Evolutionary conservation across 805 yeast genomes (phyloP).

Genomic region (Saccharomyces paradoxus): DNA sequence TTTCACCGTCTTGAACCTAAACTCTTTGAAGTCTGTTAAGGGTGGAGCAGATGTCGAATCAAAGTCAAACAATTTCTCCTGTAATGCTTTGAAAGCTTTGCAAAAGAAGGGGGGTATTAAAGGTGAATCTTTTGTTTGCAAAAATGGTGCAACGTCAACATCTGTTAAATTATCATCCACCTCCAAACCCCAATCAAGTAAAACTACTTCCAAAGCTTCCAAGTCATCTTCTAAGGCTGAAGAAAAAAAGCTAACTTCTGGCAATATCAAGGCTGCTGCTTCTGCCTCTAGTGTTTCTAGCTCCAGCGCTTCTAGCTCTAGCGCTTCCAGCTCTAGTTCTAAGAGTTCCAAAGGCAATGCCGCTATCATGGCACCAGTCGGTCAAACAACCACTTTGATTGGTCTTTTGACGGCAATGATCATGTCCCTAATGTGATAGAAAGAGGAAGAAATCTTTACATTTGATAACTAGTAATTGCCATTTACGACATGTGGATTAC

Average conservation of each 20-base stretch:
- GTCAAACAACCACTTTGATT: conserved; percentile 1
- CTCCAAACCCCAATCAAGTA: conserved; percentile 22
- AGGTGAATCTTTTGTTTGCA: conserved; percentile 81
- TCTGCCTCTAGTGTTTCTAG: conserved; percentile 1
- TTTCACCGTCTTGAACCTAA: conserved; percentile 72
- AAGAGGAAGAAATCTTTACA: not conserved
- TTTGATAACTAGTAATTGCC: not conserved
- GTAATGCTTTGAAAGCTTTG: conserved; percentile 64
- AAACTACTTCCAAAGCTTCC: conserved; percentile 27
- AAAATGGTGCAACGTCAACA: conserved; percentile 49
- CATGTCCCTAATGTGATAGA: not conserved
- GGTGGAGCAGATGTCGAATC: conserved; percentile 90
- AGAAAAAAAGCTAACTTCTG: conserved; percentile 11
- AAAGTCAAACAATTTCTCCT: conserved; percentile 62
- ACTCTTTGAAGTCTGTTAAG: conserved; percentile 63
- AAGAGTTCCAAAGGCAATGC: conserved; percentile 24
- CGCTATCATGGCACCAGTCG: conserved; percentile 11
- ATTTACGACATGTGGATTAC: not conserved
- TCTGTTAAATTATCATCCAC: conserved; percentile 33
- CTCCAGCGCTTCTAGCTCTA: not conserved
- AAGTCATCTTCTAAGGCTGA: conserved; percentile 37
- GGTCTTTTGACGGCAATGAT: conserved; percentile 1
- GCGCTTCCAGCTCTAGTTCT: conserved; percentile 5
- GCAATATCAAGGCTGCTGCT: conserved; percentile 18
- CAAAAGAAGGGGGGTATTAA: conserved; percentile 74